phyloP scores from a whole-genome alignment of 1,284 basidiomycete species.

The Bondarzewia mesenterica region DNA sequence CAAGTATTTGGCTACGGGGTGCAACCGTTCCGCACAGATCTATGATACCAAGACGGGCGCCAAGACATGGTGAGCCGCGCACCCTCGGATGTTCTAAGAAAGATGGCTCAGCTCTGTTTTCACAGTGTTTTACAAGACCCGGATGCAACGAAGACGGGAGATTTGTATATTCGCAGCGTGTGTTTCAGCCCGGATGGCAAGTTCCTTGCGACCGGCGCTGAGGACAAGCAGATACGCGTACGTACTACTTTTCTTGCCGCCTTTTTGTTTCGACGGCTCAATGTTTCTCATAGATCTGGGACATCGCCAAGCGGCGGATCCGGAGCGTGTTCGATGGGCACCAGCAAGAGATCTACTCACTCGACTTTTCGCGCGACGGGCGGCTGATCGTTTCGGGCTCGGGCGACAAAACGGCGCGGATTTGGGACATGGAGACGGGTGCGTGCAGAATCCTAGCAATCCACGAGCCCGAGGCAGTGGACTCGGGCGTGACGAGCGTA shows the following conservation, averaged over 20 bases:
- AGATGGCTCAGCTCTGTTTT: background rate
- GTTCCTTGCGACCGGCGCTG: slow-evolving; percentile 60
- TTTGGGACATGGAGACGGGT: slow-evolving; percentile 74
- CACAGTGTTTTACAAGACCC: slow-evolving; percentile 52
- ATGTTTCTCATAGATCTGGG: slow-evolving; percentile 58
- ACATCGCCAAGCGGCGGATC: slow-evolving; percentile 66
- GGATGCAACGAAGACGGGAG: slow-evolving; percentile 39
- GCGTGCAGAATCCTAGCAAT: slow-evolving; percentile 32
- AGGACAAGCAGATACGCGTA: slow-evolving; percentile 63
- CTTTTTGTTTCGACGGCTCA: background rate
- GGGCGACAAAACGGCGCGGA: slow-evolving; percentile 76
- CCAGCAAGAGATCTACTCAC: slow-evolving; percentile 82
- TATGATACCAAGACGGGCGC: slow-evolving; percentile 82
- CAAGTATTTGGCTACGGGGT: slow-evolving; percentile 84
- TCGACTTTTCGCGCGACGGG: slow-evolving; percentile 77
- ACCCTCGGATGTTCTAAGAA: background rate
- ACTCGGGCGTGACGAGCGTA: slow-evolving; percentile 63
- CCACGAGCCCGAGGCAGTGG: slow-evolving; percentile 33
- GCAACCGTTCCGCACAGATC: slow-evolving; percentile 86
- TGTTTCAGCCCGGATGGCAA: slow-evolving; percentile 66
- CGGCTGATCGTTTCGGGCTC: slow-evolving; percentile 75
- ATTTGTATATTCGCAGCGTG: slow-evolving; percentile 63
- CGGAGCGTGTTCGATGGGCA: slow-evolving; percentile 72
- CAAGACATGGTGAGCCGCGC: slow-evolving; percentile 60
- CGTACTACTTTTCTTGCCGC: slow-evolving; percentile 15